A percentile compares a stretch with the other conserved stretches of the same genome.
These are phyloP conservation scores for Cryptosporidium ryanae DNA, from an alignment of 169 alveolate genomes.

Conservation along the genomic window DNA sequence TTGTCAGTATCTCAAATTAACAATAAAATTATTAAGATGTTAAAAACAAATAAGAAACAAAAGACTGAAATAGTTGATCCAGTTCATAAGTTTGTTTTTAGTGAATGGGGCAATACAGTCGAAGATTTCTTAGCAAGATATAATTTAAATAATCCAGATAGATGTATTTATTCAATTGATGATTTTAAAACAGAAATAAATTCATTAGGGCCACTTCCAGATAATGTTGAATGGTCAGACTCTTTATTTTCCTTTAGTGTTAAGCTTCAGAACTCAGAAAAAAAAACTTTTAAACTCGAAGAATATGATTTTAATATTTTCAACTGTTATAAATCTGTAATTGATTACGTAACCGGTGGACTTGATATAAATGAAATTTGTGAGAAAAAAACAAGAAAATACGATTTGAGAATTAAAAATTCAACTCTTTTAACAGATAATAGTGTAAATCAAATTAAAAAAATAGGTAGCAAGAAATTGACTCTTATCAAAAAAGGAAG, in stretches of 20 bases:
- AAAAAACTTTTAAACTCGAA: constrained; percentile 23
- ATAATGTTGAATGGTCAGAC: constrained; percentile 55
- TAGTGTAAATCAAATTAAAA: not conserved
- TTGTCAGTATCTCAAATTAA: constrained; percentile 53
- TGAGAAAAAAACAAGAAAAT: constrained; percentile 28
- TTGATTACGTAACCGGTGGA: constrained; percentile 13
- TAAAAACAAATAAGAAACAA: constrained; percentile 24
- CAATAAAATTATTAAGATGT: constrained; percentile 57
- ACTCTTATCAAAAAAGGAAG: too few relatives aligned
- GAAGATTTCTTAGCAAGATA: constrained; percentile 67
- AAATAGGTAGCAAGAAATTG: too few relatives aligned
- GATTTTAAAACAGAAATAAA: constrained; percentile 53
- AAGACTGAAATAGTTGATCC: constrained; percentile 19
- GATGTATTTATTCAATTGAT: constrained; percentile 31
- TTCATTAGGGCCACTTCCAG: constrained; percentile 59
- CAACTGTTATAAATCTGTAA: constrained; percentile 24
- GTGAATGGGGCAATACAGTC: constrained; percentile 34
- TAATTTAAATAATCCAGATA: constrained; percentile 50
- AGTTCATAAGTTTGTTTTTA: constrained; percentile 43
- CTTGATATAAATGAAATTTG: constrained; percentile 1
- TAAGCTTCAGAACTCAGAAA: constrained; percentile 4
- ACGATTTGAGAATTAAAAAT: constrained; percentile 28
- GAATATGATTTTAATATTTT: constrained; percentile 31
- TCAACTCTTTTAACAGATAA: not conserved
- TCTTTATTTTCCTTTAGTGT: constrained; percentile 34